Evolutionary conservation across 2,329 filamentous ascomycete species (phyloP).

Genomic region (Diaporthe sp.): DNA sequence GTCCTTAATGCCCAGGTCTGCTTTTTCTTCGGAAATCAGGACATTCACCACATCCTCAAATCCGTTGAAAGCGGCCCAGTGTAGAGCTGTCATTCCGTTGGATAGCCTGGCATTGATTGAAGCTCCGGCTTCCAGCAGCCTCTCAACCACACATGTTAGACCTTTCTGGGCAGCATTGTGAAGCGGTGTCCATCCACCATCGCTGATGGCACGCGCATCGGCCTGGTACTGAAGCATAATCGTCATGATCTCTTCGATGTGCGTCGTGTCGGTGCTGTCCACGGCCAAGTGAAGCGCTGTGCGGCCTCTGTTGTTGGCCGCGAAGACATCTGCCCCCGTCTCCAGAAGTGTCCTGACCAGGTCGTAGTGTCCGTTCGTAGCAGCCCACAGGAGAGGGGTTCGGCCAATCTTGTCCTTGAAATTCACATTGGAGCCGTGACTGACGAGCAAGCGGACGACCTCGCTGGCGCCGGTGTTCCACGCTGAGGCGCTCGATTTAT

Average conservation of each 20-base stretch:
- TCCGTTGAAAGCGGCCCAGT: constrained; percentile 67
- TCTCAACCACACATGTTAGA: constrained; percentile 48
- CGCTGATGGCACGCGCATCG: constrained; percentile 51
- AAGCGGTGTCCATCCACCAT: constrained; percentile 58
- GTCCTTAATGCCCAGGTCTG: constrained; percentile 53
- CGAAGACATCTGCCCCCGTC: constrained; percentile 55
- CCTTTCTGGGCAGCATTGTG: constrained; percentile 58
- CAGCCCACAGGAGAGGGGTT: constrained; percentile 71
- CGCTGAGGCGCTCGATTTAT: constrained; percentile 50
- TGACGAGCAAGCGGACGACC: constrained; percentile 55
- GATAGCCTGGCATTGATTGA: constrained; percentile 61
- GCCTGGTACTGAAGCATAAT: constrained; percentile 53
- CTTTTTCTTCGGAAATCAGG: constrained; percentile 54
- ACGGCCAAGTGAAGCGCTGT: constrained; percentile 65
- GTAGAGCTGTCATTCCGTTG: constrained; percentile 67
- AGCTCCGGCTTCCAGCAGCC: constrained; percentile 59
- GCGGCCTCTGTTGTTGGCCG: constrained; percentile 58
- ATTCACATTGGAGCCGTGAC: constrained; percentile 52
- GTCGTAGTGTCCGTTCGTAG: constrained; percentile 67
- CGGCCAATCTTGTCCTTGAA: constrained; percentile 63
- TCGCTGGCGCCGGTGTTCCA: constrained; percentile 56
- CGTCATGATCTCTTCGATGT: constrained; percentile 51
- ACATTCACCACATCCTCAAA: constrained; percentile 58
- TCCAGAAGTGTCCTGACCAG: constrained; percentile 53
- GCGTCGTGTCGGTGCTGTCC: constrained; percentile 54